Percentiles rank a stretch among this genome's conserved stretches.
phyloP scores from a whole-genome alignment of 495 filamentous ascomycete species.

The Aspergillus homomorphus region DNA sequence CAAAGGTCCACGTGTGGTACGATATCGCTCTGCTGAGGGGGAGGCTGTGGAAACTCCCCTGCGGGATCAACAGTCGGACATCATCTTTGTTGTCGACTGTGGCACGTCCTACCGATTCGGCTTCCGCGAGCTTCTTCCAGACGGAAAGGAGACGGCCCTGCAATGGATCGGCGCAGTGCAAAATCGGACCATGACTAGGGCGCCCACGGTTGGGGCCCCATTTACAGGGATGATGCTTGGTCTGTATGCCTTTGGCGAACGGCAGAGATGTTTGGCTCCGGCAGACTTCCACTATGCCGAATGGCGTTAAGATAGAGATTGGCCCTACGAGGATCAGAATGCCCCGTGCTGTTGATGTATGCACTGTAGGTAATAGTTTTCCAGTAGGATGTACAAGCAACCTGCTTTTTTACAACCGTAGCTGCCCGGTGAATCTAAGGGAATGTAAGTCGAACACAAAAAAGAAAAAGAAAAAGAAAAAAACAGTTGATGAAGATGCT shows the following conservation, averaged over 20 bases:
- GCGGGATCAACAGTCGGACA: constrained; percentile 3
- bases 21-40: constrained; percentile 22
- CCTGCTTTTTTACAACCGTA: too few species aligned
- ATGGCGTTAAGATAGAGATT: constrained; percentile 10
- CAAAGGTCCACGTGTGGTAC: constrained; percentile 20
- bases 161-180: constrained; percentile 28
- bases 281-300: constrained; percentile 42
- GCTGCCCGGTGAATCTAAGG: too few species aligned
- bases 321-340: too few species aligned
- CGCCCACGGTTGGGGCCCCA: constrained; percentile 33
- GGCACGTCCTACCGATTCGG: constrained; percentile 31
- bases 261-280: constrained; percentile 34
- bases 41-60: constrained; percentile 15
- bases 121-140: constrained; percentile 19
- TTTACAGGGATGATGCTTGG: constrained; percentile 47
- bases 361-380: too few species aligned
- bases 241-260: constrained; percentile 43
- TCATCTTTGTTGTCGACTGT: constrained; percentile 28
- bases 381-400: too few species aligned
- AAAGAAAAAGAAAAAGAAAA: too few species aligned
- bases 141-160: background rate
- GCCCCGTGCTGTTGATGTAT: too few species aligned
- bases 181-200: constrained; percentile 26
- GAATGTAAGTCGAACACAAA: too few species aligned
- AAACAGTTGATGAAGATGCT: too few species aligned